These are phyloP conservation scores for Diophrys appendiculata DNA, from an alignment of 73 alveolate genomes.

Conservation along the genomic window DNA sequence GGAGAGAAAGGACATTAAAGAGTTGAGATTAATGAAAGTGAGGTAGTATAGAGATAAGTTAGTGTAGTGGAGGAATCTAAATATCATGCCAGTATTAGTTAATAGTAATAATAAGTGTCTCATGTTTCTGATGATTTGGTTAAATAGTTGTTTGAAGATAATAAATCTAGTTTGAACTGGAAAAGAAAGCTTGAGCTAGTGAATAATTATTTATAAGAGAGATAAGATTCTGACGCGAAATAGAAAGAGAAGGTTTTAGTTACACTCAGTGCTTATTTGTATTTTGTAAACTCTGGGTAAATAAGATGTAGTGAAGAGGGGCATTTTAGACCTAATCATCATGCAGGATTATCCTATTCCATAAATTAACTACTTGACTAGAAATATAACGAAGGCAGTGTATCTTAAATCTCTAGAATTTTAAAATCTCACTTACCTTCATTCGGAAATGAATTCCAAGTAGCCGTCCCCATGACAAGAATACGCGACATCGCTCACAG, in stretches of 20 bases:
- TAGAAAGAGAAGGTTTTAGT: too few species aligned
- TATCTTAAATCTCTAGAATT: slow-evolving; percentile 71
- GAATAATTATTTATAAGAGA: slow-evolving; percentile 1
- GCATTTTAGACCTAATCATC: slow-evolving; percentile 91
- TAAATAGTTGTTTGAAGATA: too few species aligned
- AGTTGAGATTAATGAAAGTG: too few species aligned
- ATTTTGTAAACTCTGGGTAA: slow-evolving; percentile 87
- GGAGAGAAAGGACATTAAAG: too few species aligned
- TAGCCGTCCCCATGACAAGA: slow-evolving; percentile 90
- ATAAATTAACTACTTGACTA: slow-evolving; percentile 66
- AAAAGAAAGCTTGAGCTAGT: slow-evolving; percentile 48
- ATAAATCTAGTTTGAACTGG: slow-evolving; percentile 38
- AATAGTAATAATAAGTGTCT: too few species aligned
- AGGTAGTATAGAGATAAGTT: too few species aligned
- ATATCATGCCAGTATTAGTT: too few species aligned
- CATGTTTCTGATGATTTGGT: too few species aligned
- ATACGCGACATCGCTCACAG: slow-evolving; percentile 97
- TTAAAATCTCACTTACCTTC: slow-evolving; percentile 84
- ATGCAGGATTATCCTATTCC: slow-evolving; percentile 81
- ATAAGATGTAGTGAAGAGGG: slow-evolving; percentile 91
- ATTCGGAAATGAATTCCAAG: slow-evolving; percentile 85
- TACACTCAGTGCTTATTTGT: slow-evolving; percentile 66
- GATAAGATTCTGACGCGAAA: background rate
- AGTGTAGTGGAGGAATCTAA: too few species aligned
- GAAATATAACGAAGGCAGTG: slow-evolving; percentile 52